Conservation (phyloP, 805 yeast genomes). For the Lipomyces spencermartinsiae region DNA sequence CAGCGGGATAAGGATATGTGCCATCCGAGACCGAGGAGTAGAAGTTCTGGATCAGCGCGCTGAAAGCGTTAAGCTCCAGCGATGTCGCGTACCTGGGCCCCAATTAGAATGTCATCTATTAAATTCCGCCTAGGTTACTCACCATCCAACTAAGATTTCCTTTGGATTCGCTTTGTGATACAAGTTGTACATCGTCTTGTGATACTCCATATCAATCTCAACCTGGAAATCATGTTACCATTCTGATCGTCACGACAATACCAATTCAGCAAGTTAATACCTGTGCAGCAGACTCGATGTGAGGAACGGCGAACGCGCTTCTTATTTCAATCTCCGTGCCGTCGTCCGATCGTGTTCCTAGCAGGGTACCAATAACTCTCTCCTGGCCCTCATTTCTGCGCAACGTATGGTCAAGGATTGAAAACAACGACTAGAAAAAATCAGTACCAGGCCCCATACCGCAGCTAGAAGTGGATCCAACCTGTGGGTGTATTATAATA, state of each 20-base stretch:
- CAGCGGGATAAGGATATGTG: slow-evolving; percentile 75
- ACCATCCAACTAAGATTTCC: slow-evolving; percentile 85
- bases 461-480: not conserved
- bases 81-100: slow-evolving; percentile 48
- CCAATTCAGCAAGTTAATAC: slow-evolving; percentile 9
- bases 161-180: slow-evolving; percentile 81
- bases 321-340: slow-evolving; percentile 75
- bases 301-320: slow-evolving; percentile 82
- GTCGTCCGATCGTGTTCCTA: slow-evolving; percentile 84
- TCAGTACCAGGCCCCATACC: not conserved
- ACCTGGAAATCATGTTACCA: slow-evolving; percentile 45
- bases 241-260: not conserved
- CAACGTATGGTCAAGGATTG: slow-evolving; percentile 72
- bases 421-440: slow-evolving; percentile 53
- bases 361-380: slow-evolving; percentile 79
- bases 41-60: slow-evolving; percentile 81
- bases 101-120: not conserved
- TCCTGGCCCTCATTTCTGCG: slow-evolving; percentile 58
- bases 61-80: slow-evolving; percentile 67
- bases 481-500: slow-evolving; percentile 40
- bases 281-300: slow-evolving; percentile 74
- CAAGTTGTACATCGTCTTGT: slow-evolving; percentile 70
- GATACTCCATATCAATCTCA: slow-evolving; percentile 76
- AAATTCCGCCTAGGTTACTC: slow-evolving; percentile 52
- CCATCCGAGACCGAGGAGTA: slow-evolving; percentile 71